phyloP scores from a whole-genome alignment of 139 green algal species.

The Chlorella sorokiniana region DNA sequence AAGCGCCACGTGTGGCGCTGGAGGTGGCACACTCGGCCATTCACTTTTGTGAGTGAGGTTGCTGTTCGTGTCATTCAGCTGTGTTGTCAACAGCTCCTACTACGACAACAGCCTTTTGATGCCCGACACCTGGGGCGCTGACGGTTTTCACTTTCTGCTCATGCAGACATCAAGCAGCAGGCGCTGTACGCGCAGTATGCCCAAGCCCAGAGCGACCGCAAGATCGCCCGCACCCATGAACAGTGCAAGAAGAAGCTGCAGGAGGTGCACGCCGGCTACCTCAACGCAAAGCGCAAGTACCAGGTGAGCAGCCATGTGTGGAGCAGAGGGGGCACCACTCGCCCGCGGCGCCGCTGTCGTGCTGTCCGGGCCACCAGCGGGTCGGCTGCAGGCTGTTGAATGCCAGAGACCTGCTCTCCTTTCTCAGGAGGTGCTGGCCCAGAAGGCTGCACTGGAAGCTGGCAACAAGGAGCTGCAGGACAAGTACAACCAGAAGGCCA shows the following conservation, averaged over 20 bases:
- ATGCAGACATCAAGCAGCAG: conserved; percentile 36
- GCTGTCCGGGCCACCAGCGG: no score
- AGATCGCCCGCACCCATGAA: conserved; percentile 65
- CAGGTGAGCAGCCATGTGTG: conserved; percentile 55
- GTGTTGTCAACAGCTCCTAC: background rate
- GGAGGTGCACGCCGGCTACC: conserved; percentile 5
- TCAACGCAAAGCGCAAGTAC: conserved; percentile 76
- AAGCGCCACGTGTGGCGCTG: conserved; percentile 61
- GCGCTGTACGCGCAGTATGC: conserved; percentile 38
- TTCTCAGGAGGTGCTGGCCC: conserved; percentile 51
- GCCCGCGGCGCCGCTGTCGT: no score
- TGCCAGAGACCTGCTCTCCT: background rate
- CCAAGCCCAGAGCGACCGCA: conserved; percentile 55
- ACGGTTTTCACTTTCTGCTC: background rate
- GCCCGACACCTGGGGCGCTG: conserved; percentile 5
- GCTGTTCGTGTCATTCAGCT: background rate
- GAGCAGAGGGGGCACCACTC: no score
- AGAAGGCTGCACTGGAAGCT: conserved; percentile 31
- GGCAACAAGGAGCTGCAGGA: conserved; percentile 73
- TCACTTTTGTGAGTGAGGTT: conserved; percentile 51
- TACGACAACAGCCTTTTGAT: no score
- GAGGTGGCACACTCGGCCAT: conserved; percentile 52
- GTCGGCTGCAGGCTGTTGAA: background rate
- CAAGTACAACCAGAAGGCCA: conserved; percentile 76
- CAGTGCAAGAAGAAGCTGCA: conserved; percentile 70